phyloP scores from a whole-genome alignment of 1,139 yeast genomes.

The Protomyces lactucae-debilis region DNA sequence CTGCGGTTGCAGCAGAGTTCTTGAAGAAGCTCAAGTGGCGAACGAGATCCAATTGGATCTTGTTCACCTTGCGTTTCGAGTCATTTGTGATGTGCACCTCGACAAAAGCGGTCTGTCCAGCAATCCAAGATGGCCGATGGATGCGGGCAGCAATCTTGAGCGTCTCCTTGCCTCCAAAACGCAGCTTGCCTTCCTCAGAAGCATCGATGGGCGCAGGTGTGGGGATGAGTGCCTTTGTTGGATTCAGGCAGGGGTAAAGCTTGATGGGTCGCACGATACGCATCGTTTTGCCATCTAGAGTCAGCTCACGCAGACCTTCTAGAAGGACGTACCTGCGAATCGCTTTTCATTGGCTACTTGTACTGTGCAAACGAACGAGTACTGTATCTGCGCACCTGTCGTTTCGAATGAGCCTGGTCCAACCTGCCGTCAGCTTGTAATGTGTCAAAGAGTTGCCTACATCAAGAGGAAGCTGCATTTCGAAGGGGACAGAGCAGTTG shows the following conservation, averaged over 20 bases:
- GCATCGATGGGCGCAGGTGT: constrained; percentile 23
- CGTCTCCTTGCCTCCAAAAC: constrained; percentile 27
- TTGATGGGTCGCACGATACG: constrained; percentile 11
- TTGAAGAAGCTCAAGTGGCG: constrained; percentile 25
- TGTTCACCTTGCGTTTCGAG: constrained; percentile 19
- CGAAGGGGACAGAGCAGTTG: constrained; percentile 20
- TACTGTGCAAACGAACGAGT: constrained; percentile 20
- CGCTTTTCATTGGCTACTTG: constrained; percentile 17
- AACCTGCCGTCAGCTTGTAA: neutral
- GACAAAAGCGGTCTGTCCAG: constrained; percentile 27
- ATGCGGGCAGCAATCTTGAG: constrained; percentile 27
- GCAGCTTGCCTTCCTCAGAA: constrained; percentile 16
- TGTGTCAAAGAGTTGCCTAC: neutral
- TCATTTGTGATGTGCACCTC: constrained; percentile 27
- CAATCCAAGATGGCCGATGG: constrained; percentile 28
- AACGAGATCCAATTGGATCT: constrained; percentile 11
- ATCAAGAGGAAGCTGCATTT: constrained; percentile 27
- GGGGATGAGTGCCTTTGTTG: constrained; percentile 26
- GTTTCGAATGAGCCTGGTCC: constrained; percentile 27
- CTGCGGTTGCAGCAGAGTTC: constrained; percentile 26
- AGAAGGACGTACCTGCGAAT: constrained; percentile 1
- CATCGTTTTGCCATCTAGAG: constrained; percentile 11
- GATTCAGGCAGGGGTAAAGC: constrained; percentile 22
- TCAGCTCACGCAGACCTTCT: neutral
- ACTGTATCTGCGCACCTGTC: constrained; percentile 25